Evolutionary conservation across 768 basidiomycete genomes (phyloP), one percentile per base, ranked within the genome.

Genomic region (Boletus sp.): DNA sequence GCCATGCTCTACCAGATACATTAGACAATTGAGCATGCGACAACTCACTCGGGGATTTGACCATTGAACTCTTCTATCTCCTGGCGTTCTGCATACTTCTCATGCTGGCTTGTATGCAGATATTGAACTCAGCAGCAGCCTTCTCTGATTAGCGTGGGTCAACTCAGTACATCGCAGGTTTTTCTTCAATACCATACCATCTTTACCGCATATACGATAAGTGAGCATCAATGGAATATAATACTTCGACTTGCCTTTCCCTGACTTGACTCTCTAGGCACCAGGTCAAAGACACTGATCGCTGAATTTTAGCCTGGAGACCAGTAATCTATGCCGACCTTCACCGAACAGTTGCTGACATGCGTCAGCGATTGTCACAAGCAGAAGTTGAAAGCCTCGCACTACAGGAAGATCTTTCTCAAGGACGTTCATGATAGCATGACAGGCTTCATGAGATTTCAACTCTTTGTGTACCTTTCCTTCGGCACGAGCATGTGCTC

Each of bases 11-110:
- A 41, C 37, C 29, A 47, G 35, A 40, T 36, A 40, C 50, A 29
- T 62, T 48, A 49, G 49, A 40, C 49, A 49, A 54, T 15, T 14
- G 54, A 58, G 20, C 17, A 24, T 11, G 17, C 44, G 28, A 39
- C 10, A 32, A 60, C 59, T 62, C 72, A 92, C 90, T 87, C 88
- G 57, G 92, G 82, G 50, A 85, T 83, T 36, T 83, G 83, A 66
- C 92, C 91, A 63, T 93, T 90, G 54, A 92, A 89, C 63, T 87
- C 89, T 66, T 92, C 90, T 54, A 92, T 90, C 73, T 92, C 90
- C 14, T 77, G 70, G 58, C 86, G 88, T 70, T 91, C 92, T 42
- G 72, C 76, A 73, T 44, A 90, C 46, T 89, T 83, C 57, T 86
- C 85, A 55, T 87, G 85, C 54, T 91, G 87, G 7, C 83, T 81